Evolutionary conservation across 83 land plant species (phyloP), one percentile per base, ranked within the genome.

Genomic region (Thuja plicata): DNA sequence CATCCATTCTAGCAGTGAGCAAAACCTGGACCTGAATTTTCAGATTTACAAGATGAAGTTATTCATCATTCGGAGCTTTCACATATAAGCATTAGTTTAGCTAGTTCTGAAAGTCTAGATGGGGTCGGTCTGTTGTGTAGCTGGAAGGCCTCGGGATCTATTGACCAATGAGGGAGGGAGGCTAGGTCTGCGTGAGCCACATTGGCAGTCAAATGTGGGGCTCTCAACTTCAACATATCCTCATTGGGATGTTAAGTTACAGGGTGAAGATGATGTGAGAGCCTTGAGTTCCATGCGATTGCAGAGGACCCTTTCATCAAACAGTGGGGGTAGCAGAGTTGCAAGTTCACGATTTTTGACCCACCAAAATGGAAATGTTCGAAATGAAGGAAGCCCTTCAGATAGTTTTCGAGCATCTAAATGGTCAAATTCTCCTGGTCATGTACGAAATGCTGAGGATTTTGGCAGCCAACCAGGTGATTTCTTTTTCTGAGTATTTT

Each of bases 111-210:
- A 79, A 45, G 50, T 45, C 13, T 9, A 82, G 30, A 82, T 82
- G 85, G 85, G 85, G 54, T 82, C 85, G 4, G 52, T 82, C 85
- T 82, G 50, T 82, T 82, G 85, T 45, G 85, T 82, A 50, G 54
- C 85, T 43, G 50, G 32, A 45, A 82, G 85, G 85, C 32, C 85
- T 24, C 48, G 30, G 48, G 85, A 82, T 6, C 30, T 41, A 45
- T n/a, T 82, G 48, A 24, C 27, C 85, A 45, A 82, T 82, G 52
- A 82, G 30, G 41, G 85, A 82, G 50, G 50, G 50, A 50, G 15
- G 50, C 52, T 41, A 27, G 52, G 85, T 82, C 85, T 43, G 52
- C 85, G 50, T 21, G 85, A 82, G 32, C 46, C 85, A 82, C 85
- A 82, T 6, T 82, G 85, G 50, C 85, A 6, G 85, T 21, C 50